Conservation (phyloP, 345 rosid species). For the Acer yangbiense region DNA sequence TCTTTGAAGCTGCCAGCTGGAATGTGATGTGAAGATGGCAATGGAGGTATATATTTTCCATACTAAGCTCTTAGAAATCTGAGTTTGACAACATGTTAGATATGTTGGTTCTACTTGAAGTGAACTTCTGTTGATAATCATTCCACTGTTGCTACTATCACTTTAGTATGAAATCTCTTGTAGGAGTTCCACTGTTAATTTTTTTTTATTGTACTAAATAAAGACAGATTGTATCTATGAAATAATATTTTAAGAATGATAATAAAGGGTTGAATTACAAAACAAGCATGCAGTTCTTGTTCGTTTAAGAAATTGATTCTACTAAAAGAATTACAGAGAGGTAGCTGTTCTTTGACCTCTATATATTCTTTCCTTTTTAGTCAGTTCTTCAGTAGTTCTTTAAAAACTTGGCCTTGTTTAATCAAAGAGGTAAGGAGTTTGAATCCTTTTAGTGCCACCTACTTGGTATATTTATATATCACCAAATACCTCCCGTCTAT, state of each 20-base stretch:
- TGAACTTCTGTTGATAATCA: constrained; percentile 9
- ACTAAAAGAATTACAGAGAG: neutral
- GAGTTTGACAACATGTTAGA: constrained; percentile 4
- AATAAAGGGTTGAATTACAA: neutral
- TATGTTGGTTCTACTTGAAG: neutral
- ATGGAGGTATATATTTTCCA: neutral
- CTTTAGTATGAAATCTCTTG: neutral
- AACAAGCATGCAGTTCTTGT: neutral
- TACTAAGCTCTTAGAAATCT: neutral
- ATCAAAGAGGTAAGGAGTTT: neutral
- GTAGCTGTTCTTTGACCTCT: neutral
- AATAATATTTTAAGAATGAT: neutral
- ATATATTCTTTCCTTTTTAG: constrained; percentile 5
- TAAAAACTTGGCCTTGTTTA: neutral
- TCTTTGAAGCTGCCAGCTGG: neutral
- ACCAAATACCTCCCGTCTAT: neutral
- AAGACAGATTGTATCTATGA: neutral
- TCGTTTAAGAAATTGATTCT: neutral
- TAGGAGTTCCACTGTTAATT: neutral
- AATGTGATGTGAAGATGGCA: constrained; percentile 2
- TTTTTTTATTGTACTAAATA: neutral
- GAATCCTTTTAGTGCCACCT: neutral
- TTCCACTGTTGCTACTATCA: neutral
- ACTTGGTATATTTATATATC: neutral
- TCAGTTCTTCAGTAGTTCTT: neutral